Evolutionary conservation across 805 yeast species (phyloP), one percentile per base, ranked within the genome.

Genomic region (Candida broadrunensis): DNA sequence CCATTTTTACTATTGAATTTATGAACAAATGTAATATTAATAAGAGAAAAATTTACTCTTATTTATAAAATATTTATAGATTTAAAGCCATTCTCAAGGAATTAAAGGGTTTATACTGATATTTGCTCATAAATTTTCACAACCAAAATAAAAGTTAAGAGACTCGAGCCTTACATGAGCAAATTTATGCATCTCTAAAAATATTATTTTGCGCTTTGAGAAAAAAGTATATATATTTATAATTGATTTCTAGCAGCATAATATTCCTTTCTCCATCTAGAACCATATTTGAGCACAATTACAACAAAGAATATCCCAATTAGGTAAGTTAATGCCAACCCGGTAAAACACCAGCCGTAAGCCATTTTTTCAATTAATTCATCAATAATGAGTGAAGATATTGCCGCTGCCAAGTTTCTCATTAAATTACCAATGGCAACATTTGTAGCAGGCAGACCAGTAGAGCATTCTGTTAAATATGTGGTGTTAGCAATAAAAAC

Each of bases 261-360:
- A 33, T 42, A 36, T 38, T 49, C 46, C 12, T 34, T 39, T 44
- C 67, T 49, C 65, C 64, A 59, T 17, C 18, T 31, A 2, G 58
- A 52, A 1, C 65, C 67, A 21, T 42, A 47, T 19, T 38, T 40
- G 6, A 53, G 38, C 21, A 58, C 42, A n/a, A 51, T n/a, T 8
- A 49, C 27, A 2, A 59, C 55, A 27, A 49, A 35, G 0, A 31
- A 44, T 12, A 56, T 39, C 4, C 56, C 51, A 16, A 53, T 21
- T 11, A 54, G 16, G 30, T 60, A 51, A 7, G 58, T 27, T n/a
- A 59, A 34, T 33, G 73, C 78, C n/a, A 75, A 51, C 0, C 78
- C 80, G 0, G 79, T 73, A 43, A 75, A 77, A 43, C 78, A 73
- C 80, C 80, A 75, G 0, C 80, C 80, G 41, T 60, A 61, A 0